Evolutionary conservation across 148 eudicot species (phyloP).

Genomic region (Persicaria tinctoria): DNA sequence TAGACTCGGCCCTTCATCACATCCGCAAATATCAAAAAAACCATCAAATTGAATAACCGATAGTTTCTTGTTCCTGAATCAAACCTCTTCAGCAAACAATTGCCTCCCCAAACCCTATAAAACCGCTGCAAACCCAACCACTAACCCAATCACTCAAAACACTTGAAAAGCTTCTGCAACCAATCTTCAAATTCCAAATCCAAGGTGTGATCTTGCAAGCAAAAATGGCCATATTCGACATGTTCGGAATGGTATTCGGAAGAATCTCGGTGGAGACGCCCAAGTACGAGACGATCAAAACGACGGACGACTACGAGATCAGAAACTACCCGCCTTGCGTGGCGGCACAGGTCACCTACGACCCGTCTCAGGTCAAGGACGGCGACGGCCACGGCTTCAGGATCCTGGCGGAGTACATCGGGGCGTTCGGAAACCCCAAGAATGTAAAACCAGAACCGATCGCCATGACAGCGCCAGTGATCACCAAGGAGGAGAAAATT

Average conservation of each 20-base stretch:
- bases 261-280: constrained; percentile 56
- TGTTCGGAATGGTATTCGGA: constrained; percentile 33
- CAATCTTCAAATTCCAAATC: not conserved
- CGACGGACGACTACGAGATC: constrained; percentile 57
- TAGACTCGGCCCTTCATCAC: not conserved
- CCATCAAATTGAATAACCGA: not conserved
- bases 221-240: not conserved
- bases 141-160: not conserved
- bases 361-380: constrained; percentile 47
- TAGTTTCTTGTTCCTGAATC: no score
- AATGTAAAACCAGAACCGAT: constrained; percentile 48
- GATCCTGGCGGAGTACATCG: constrained; percentile 64
- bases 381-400: constrained; percentile 61
- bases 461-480: constrained; percentile 40
- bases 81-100: no score
- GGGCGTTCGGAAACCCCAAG: constrained; percentile 59
- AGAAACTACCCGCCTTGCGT: constrained; percentile 52
- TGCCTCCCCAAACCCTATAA: not conserved
- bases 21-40: not conserved
- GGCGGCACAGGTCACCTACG: constrained; percentile 54
- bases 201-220: not conserved
- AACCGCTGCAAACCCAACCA: not conserved
- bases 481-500: constrained; percentile 28
- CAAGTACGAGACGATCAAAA: constrained; percentile 36
- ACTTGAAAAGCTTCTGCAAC: not conserved